phyloP scores from a whole-genome alignment of 768 basidiomycete species.

The Glaciozyma martinii region DNA sequence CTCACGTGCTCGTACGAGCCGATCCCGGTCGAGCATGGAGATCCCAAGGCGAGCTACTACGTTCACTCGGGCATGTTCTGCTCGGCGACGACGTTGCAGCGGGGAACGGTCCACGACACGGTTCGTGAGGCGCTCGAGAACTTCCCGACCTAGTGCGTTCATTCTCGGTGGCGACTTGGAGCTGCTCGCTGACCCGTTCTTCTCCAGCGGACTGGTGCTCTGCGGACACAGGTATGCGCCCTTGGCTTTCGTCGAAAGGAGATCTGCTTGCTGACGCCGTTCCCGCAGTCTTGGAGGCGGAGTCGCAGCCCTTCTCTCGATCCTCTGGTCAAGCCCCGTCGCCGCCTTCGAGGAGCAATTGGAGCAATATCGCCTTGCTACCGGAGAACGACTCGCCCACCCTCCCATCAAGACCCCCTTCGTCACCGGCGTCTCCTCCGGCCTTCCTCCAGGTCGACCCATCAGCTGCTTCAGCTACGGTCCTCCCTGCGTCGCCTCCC shows the following conservation, averaged over 20 bases:
- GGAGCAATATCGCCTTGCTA: too few species aligned
- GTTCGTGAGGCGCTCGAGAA: constrained; percentile 36
- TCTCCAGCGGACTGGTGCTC: constrained; percentile 37
- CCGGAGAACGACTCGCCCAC: not conserved
- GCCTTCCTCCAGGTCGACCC: constrained; percentile 40
- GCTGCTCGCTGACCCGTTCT: too few species aligned
- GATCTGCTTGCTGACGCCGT: not conserved
- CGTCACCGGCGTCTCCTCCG: constrained; percentile 38
- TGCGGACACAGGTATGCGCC: constrained; percentile 38
- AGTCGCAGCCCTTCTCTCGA: constrained; percentile 39
- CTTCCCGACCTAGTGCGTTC: constrained; percentile 34
- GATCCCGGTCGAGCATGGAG: constrained; percentile 35
- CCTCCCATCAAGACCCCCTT: constrained; percentile 33
- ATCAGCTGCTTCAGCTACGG: constrained; percentile 42
- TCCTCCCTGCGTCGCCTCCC: constrained; percentile 39
- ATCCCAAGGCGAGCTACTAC: constrained; percentile 36
- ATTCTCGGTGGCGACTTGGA: too few species aligned
- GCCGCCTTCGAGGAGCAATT: constrained; percentile 16
- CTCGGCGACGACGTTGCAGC: constrained; percentile 31
- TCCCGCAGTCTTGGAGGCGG: constrained; percentile 39
- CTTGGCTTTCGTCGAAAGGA: not conserved
- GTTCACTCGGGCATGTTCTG: constrained; percentile 37
- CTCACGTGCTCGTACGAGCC: constrained; percentile 40
- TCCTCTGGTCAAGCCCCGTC: constrained; percentile 36
- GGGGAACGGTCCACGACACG: constrained; percentile 39